Conservation (phyloP, 441 rosid species). For the Adansonia gregorii region DNA sequence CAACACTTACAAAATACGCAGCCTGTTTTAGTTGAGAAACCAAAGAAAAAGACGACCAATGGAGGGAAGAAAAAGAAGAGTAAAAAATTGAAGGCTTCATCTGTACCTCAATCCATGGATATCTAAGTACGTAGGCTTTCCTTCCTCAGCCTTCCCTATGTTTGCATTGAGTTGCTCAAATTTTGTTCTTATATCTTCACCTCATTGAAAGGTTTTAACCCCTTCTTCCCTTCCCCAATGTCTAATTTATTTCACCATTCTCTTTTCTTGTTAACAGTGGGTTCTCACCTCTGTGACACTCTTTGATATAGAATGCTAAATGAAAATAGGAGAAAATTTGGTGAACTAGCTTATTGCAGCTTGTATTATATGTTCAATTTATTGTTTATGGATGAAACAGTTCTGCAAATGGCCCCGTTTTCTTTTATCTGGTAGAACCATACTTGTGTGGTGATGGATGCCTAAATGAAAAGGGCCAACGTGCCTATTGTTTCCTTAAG, state of each 20-base stretch:
- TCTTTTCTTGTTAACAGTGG: background rate
- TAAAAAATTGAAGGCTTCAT: background rate
- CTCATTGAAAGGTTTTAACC: background rate
- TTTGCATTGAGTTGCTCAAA: background rate
- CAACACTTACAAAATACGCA: slow-evolving; percentile 50
- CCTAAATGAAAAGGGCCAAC: background rate
- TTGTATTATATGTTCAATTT: background rate
- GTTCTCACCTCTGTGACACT: background rate
- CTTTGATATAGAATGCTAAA: background rate
- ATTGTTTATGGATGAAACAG: background rate
- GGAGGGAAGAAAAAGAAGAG: slow-evolving; percentile 7
- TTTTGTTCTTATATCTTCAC: background rate
- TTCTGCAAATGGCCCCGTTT: background rate
- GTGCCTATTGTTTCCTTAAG: background rate
- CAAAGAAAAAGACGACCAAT: slow-evolving; percentile 6
- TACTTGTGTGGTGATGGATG: no score
- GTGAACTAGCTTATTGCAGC: background rate
- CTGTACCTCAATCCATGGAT: slow-evolving; percentile 1
- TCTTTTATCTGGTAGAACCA: no score
- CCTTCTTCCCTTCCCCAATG: background rate
- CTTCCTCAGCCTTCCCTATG: background rate
- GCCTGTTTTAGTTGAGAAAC: background rate
- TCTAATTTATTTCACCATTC: background rate
- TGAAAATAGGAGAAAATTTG: background rate
- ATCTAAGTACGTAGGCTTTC: background rate